phyloP scores from a whole-genome alignment of 805 yeast species.

The Saccharomycopsis vini region DNA sequence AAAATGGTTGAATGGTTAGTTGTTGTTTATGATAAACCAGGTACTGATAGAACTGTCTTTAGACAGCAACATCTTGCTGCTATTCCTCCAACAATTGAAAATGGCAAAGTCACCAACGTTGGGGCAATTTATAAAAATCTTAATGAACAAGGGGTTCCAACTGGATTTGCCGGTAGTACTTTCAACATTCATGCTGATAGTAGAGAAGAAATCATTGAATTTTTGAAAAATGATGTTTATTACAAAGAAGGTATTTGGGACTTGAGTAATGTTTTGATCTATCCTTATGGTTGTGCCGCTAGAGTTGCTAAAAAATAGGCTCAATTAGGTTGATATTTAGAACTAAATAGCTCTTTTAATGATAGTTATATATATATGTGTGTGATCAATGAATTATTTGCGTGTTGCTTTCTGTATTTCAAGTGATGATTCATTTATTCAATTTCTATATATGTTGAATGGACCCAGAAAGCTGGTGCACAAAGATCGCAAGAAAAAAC shows the following conservation, averaged over 20 bases:
- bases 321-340: too few species aligned
- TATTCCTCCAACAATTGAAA: constrained; percentile 34
- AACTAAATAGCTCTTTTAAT: too few species aligned
- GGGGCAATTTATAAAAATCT: constrained; percentile 45
- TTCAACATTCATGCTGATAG: constrained; percentile 55
- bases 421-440: too few species aligned
- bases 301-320: constrained; percentile 31
- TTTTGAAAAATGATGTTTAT: constrained; percentile 56
- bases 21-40: constrained; percentile 61
- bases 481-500: not conserved
- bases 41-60: constrained; percentile 42
- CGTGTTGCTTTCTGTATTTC: too few species aligned
- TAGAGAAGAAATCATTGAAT: constrained; percentile 54
- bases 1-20: constrained; percentile 56
- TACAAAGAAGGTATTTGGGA: constrained; percentile 70
- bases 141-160: constrained; percentile 31
- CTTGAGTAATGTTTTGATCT: constrained; percentile 47
- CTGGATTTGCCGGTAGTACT: constrained; percentile 59
- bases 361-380: too few species aligned
- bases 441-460: too few species aligned
- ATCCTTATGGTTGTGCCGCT: constrained; percentile 43
- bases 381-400: too few species aligned
- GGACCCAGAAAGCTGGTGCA: too few species aligned
- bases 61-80: constrained; percentile 47
- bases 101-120: constrained; percentile 38